These are phyloP conservation scores for Eleusine indica DNA, from an alignment of 176 grass and related monocot genomes.

Conservation along the genomic window DNA sequence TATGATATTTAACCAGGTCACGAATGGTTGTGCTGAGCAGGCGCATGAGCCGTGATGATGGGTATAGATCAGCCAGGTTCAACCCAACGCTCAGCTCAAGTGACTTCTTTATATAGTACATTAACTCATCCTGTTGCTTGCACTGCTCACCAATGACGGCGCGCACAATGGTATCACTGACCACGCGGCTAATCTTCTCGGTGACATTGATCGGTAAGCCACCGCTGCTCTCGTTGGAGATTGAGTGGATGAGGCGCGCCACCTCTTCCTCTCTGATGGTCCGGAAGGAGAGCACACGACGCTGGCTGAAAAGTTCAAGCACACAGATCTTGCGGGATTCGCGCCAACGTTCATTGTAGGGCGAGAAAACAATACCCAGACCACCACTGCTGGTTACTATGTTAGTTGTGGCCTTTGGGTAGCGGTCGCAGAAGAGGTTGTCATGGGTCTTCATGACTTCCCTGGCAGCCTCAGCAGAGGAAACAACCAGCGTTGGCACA, in stretches of 20 bases:
- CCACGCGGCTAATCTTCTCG: conserved; percentile 6
- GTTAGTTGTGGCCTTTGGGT: conserved; percentile 2
- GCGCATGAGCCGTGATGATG: conserved; percentile 15
- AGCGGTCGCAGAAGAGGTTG: conserved; percentile 29
- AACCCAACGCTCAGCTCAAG: conserved; percentile 6
- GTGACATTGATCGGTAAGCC: conserved; percentile 17
- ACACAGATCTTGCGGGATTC: conserved; percentile 44
- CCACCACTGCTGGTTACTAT: conserved; percentile 14
- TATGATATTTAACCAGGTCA: neutral
- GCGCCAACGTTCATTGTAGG: conserved; percentile 48
- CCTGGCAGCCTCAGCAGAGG: conserved; percentile 47
- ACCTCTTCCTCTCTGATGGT: conserved; percentile 40
- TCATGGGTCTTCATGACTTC: conserved; percentile 57
- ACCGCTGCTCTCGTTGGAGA: neutral
- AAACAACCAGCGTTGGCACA: conserved; percentile 40
- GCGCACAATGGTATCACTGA: conserved; percentile 21
- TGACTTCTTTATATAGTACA: neutral
- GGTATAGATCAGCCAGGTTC: conserved; percentile 43
- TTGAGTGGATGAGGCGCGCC: conserved; percentile 13
- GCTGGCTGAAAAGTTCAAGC: conserved; percentile 40
- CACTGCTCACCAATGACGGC: conserved; percentile 40
- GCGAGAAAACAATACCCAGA: conserved; percentile 33
- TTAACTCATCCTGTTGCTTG: conserved; percentile 18
- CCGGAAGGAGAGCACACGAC: conserved; percentile 47
- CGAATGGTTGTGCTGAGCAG: neutral